Base-by-base conservation (phyloP, 2,329 filamentous ascomycete species). In the Hypoxylon sp. region DNA sequence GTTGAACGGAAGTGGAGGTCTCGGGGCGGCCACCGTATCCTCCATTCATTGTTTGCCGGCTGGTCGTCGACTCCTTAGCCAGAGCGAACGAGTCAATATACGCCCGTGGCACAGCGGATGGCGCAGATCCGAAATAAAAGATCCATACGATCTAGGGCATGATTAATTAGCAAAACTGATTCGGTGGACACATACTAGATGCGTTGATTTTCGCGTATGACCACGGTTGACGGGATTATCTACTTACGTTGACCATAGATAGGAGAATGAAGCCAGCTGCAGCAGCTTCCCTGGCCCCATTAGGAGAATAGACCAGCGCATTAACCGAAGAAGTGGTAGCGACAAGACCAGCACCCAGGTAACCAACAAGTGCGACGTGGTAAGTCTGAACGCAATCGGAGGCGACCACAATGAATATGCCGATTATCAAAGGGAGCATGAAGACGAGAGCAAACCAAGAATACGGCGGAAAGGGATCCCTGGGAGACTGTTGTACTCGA, bases 41-140 rank as follows among this genome's bases (percentile, higher is more conserved):
- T 73, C 88, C 90, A 58, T 89, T 90, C 88, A 96, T 88, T 79
- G 90, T 81, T 81, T 89, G 83, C 79, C 91, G 81, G 83, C 88
- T 83, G 80, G 85, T 87, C 22, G 86, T 84, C 0, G 86, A 88
- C 74, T 97, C 94, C 81, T 98, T 98, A 82, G 96, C 89, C 20
- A 97, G 85, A 50, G 96, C 93, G 76, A 97, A 97, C 0, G 95
- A 97, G 80, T 99, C 96, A 72, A 98, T 91, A 78, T 96, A 97
- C 61, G 93, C 90, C 73, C 95, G 92, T 68, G 94, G 92, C 57
- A 90, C 87, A 14, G 94, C 92, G 42, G 93, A 92, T 1, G 95
- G 93, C 16, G 93, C 91, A 1, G 95, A 97, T 74, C 96, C 96
- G 75, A 97, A 99, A 84, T 98, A 98, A 81, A 98, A 97, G 72